Evolutionary conservation across 345 rosid species (phyloP).

Genomic region (Cardamine resedifolia): DNA sequence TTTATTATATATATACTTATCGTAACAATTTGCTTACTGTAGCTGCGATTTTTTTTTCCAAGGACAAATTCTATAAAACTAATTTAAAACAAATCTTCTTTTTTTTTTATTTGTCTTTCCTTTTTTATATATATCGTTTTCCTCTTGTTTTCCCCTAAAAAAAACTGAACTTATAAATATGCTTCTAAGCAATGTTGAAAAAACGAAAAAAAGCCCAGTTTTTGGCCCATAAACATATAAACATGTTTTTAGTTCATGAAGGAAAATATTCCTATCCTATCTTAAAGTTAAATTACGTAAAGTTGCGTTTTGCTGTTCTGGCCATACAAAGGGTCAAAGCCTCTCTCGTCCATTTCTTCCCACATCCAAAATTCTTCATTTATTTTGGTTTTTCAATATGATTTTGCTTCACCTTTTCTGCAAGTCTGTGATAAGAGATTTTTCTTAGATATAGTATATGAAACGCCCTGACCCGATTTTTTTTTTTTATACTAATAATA

Average conservation of each 20-base stretch:
- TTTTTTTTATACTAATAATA: no score
- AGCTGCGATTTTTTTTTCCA: no score
- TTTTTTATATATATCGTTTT: no score
- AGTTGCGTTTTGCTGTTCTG: slow-evolving; percentile 1
- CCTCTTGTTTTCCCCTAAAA: no score
- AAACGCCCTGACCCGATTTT: no score
- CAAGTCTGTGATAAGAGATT: not conserved
- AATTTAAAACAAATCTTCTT: no score
- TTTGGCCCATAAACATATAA: slow-evolving; percentile 3
- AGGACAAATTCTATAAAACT: no score
- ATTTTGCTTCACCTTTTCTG: not conserved
- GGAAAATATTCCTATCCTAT: not conserved
- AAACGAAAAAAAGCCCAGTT: not conserved
- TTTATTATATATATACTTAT: no score
- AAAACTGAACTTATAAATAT: no score
- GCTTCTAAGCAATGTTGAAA: no score
- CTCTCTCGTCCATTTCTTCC: slow-evolving; percentile 31
- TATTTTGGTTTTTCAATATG: not conserved
- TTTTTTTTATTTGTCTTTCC: no score
- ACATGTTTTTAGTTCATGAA: not conserved
- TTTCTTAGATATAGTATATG: not conserved
- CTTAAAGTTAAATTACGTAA: not conserved
- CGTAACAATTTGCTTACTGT: no score
- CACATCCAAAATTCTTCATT: slow-evolving; percentile 9
- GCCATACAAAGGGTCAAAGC: slow-evolving; percentile 29